Evolutionary conservation across 163 green algal genomes (phyloP).

Genomic region (Volvox carteri): DNA sequence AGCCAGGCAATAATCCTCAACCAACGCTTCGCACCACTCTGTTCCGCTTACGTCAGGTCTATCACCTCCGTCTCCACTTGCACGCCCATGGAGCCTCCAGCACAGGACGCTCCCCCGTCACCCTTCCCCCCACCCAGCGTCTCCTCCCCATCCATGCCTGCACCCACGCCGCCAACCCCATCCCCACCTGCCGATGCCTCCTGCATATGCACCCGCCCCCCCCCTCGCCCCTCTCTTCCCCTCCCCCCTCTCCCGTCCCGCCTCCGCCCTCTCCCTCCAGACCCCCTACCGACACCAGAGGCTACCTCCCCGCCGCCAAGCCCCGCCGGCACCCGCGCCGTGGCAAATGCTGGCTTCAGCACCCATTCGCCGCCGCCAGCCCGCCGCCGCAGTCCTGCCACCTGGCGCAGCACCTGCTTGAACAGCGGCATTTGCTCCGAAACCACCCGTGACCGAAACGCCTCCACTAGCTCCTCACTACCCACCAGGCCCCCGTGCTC

Average conservation of each 20-base stretch:
- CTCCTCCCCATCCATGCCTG: background rate
- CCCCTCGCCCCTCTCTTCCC: background rate
- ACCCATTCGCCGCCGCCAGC: constrained; percentile 41
- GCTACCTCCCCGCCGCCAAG: background rate
- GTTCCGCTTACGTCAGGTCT: constrained; percentile 32
- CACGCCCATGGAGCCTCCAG: too few species aligned
- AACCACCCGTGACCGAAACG: constrained; percentile 72
- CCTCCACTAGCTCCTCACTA: constrained; percentile 75
- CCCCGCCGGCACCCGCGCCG: background rate
- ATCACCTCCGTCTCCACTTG: background rate
- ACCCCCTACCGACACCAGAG: background rate
- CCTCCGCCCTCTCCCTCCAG: background rate
- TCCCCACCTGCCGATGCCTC: background rate
- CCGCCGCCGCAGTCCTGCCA: constrained; percentile 32
- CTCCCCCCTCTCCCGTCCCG: background rate
- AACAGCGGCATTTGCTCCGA: constrained; percentile 78
- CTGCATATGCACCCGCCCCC: too few species aligned
- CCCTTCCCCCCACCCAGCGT: background rate
- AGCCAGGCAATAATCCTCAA: too few species aligned
- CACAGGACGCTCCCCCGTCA: background rate
- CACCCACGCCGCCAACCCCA: background rate
- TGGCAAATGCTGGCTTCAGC: constrained; percentile 25
- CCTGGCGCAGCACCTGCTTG: constrained; percentile 70
- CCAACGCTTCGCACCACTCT: background rate
- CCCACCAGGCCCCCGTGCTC: constrained; percentile 62